Evolutionary conservation across 2,329 filamentous ascomycete genomes (phyloP).

Genomic region (Neofusicoccum umdonicola): DNA sequence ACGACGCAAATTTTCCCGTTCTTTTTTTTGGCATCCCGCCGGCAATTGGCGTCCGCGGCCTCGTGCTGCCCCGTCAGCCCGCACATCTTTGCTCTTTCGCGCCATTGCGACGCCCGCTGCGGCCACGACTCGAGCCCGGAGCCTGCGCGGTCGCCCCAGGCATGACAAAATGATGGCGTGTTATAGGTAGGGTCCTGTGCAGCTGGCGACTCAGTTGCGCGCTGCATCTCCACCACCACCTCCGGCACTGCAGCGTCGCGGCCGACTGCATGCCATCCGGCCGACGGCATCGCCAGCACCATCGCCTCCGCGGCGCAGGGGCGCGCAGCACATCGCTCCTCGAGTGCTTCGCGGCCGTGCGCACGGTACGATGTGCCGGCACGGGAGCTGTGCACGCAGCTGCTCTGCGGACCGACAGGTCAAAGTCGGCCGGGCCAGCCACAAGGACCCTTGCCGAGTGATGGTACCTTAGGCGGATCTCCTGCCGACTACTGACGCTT

Average conservation of each 20-base stretch:
- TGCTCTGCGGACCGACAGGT: too few species aligned
- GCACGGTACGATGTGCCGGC: too few species aligned
- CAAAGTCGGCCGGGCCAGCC: background rate
- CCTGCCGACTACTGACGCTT: background rate
- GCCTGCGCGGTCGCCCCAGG: background rate
- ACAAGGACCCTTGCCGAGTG: background rate
- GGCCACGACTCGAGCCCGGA: background rate
- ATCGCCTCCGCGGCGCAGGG: too few species aligned
- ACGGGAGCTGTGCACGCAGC: too few species aligned
- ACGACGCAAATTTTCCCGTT: background rate
- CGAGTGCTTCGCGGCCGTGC: too few species aligned
- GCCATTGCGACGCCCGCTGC: background rate
- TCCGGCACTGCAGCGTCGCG: background rate
- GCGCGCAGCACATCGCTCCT: too few species aligned
- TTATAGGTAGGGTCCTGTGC: background rate
- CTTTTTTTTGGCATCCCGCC: background rate
- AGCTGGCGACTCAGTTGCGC: background rate
- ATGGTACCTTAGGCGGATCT: background rate
- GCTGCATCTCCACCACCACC: background rate
- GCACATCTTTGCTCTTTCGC: background rate
- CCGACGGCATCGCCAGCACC: too few species aligned
- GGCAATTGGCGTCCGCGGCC: background rate
- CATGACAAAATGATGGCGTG: background rate
- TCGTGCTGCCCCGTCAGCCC: background rate
- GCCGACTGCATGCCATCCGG: background rate